These are phyloP conservation scores for Scheffersomyces insectosa DNA, from an alignment of 1,139 yeast genomes.

Conservation along the genomic window DNA sequence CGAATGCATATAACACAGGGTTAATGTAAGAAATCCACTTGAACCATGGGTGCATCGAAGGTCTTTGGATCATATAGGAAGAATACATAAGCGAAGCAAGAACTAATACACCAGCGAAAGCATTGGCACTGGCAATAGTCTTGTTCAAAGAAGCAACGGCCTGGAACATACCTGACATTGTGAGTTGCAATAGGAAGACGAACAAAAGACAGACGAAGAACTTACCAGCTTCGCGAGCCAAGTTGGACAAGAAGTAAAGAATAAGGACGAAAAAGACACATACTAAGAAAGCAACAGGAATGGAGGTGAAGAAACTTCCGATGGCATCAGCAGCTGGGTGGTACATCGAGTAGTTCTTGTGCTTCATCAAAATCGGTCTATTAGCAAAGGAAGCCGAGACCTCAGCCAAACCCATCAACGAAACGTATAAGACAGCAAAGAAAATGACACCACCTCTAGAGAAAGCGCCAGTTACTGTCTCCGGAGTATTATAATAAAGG, in stretches of 20 bases:
- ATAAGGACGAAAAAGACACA: slow-evolving; percentile 45
- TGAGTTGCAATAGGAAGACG: slow-evolving; percentile 25
- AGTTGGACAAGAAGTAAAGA: slow-evolving; percentile 51
- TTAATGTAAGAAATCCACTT: slow-evolving; percentile 61
- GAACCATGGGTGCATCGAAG: slow-evolving; percentile 66
- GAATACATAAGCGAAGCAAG: slow-evolving; percentile 52
- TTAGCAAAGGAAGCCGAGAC: slow-evolving; percentile 48
- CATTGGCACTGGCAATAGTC: slow-evolving; percentile 50
- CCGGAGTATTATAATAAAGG: slow-evolving; percentile 46
- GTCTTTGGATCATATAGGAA: slow-evolving; percentile 57
- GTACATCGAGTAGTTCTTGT: slow-evolving; percentile 54
- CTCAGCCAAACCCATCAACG: slow-evolving; percentile 57
- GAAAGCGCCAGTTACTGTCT: slow-evolving; percentile 47
- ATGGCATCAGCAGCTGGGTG: slow-evolving; percentile 63
- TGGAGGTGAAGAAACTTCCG: slow-evolving; percentile 43
- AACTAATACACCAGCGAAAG: slow-evolving; percentile 51
- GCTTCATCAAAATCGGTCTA: slow-evolving; percentile 57
- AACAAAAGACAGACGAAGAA: slow-evolving; percentile 55
- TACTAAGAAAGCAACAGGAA: slow-evolving; percentile 51
- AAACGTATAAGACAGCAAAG: slow-evolving; percentile 50
- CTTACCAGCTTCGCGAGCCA: slow-evolving; percentile 53
- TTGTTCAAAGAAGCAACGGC: slow-evolving; percentile 50
- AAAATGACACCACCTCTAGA: slow-evolving; percentile 60
- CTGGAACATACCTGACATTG: slow-evolving; percentile 48
- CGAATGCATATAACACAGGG: slow-evolving; percentile 59